Percentiles rank a stretch among this genome's conserved stretches.
Conservation (phyloP, 768 basidiomycete genomes). For the Cubamyces sp. region DNA sequence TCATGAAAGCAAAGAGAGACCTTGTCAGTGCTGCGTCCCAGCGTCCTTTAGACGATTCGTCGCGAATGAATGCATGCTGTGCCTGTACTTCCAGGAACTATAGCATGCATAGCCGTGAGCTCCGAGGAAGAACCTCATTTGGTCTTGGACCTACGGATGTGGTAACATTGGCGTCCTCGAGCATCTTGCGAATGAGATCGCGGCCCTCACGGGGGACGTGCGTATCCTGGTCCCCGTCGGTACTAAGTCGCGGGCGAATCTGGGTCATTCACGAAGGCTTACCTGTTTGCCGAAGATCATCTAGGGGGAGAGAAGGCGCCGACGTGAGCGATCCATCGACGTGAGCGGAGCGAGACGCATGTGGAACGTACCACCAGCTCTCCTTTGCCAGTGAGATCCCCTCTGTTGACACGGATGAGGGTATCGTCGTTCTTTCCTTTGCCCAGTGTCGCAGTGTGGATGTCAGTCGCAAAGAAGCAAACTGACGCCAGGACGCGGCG, state of each 20-base stretch:
- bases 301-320: slow-evolving; percentile 39
- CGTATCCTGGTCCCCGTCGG: slow-evolving; percentile 62
- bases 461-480: slow-evolving; percentile 95
- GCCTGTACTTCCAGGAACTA: slow-evolving; percentile 96
- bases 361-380: slow-evolving; percentile 74
- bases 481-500: slow-evolving; percentile 79
- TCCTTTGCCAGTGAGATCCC: slow-evolving; percentile 77
- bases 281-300: slow-evolving; percentile 98
- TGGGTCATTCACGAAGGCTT: slow-evolving; percentile 16
- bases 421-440: slow-evolving; percentile 85
- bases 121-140: neutral
- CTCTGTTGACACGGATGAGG: slow-evolving; percentile 69
- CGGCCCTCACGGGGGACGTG: slow-evolving; percentile 89
- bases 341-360: neutral
- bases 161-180: slow-evolving; percentile 80
- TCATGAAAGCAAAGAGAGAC: slow-evolving; percentile 81
- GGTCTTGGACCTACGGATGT: slow-evolving; percentile 59
- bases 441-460: slow-evolving; percentile 87
- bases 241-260: neutral
- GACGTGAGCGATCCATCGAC: neutral
- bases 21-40: slow-evolving; percentile 94
- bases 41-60: slow-evolving; percentile 88
- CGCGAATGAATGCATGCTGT: slow-evolving; percentile 95
- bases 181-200: slow-evolving; percentile 77
- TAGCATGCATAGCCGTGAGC: neutral